A percentile compares a stretch with the other conserved stretches of the same genome.
phyloP scores from a whole-genome alignment of 2,329 filamentous ascomycete genomes.

The Verticillium dahliae region DNA sequence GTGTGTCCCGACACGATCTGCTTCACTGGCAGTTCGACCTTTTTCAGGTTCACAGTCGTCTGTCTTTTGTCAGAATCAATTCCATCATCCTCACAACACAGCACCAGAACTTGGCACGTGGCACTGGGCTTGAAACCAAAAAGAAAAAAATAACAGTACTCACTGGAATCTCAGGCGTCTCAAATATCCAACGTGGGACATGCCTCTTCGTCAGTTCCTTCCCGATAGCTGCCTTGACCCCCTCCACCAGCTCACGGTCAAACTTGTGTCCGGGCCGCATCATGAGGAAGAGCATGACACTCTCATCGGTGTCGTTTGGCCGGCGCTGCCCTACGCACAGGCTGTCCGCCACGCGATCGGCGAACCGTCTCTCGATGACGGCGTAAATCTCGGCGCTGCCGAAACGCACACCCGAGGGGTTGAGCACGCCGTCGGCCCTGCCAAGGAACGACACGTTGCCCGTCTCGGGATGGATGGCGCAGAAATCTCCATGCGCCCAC shows the following conservation, averaged over 20 bases:
- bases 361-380: slow-evolving; percentile 62
- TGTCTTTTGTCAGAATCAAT: slow-evolving; percentile 24
- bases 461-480: slow-evolving; percentile 62
- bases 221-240: slow-evolving; percentile 59
- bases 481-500: slow-evolving; percentile 82
- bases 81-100: neutral
- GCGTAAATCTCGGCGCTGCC: slow-evolving; percentile 76
- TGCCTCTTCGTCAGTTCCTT: slow-evolving; percentile 65
- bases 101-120: too few relatives aligned
- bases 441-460: slow-evolving; percentile 61
- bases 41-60: slow-evolving; percentile 79
- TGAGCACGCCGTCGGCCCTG: slow-evolving; percentile 71
- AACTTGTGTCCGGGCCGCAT: slow-evolving; percentile 52
- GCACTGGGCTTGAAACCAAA: neutral
- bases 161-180: slow-evolving; percentile 75
- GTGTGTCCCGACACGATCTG: slow-evolving; percentile 71
- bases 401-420: slow-evolving; percentile 73
- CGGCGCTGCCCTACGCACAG: slow-evolving; percentile 74
- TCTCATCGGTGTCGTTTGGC: slow-evolving; percentile 46
- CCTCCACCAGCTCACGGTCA: slow-evolving; percentile 43
- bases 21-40: slow-evolving; percentile 79
- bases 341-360: slow-evolving; percentile 58
- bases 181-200: slow-evolving; percentile 72
- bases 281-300: slow-evolving; percentile 47
- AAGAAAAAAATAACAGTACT: slow-evolving; percentile 22